Evolutionary conservation across 768 basidiomycete genomes (phyloP).

Genomic region (Multifurca ochricompacta): DNA sequence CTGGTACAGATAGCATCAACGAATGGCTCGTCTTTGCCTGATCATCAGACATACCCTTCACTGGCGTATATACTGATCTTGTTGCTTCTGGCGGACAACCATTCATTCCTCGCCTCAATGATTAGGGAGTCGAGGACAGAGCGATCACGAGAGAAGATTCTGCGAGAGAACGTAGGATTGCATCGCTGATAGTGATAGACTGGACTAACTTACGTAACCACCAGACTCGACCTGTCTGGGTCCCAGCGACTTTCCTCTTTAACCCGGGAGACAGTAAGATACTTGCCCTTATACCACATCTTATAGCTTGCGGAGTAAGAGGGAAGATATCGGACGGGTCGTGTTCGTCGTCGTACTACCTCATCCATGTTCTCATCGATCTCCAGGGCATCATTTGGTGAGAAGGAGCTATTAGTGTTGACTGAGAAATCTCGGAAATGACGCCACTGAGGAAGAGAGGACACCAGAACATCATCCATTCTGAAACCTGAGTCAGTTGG

Average conservation of each 20-base stretch:
- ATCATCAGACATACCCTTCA: slow-evolving; percentile 29
- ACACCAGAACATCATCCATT: slow-evolving; percentile 70
- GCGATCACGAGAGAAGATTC: slow-evolving; percentile 14
- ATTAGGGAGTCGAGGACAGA: slow-evolving; percentile 18
- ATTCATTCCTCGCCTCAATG: slow-evolving; percentile 16
- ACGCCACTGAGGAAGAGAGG: slow-evolving; percentile 54
- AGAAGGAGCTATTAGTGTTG: slow-evolving; percentile 36
- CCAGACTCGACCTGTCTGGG: slow-evolving; percentile 33
- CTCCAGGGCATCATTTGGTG: slow-evolving; percentile 27
- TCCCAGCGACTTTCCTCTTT: slow-evolving; percentile 31
- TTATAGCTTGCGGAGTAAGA: slow-evolving; percentile 33
- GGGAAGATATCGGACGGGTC: slow-evolving; percentile 37
- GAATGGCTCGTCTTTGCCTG: not conserved
- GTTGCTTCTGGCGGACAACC: slow-evolving; percentile 4
- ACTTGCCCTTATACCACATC: slow-evolving; percentile 40
- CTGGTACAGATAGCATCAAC: not conserved
- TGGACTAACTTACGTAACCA: slow-evolving; percentile 34
- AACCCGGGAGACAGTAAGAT: slow-evolving; percentile 28
- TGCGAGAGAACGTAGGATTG: not conserved
- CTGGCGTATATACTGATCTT: slow-evolving; percentile 38
- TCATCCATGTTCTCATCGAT: slow-evolving; percentile 19
- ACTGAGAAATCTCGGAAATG: slow-evolving; percentile 45
- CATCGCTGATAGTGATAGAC: not conserved
- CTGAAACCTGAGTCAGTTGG: slow-evolving; percentile 27
- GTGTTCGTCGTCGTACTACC: slow-evolving; percentile 6